Percentiles rank a stretch among this genome's conserved stretches.
These are phyloP conservation scores for Xylariaceae sp. DNA, from an alignment of 2,329 filamentous ascomycete genomes.

Conservation along the genomic window DNA sequence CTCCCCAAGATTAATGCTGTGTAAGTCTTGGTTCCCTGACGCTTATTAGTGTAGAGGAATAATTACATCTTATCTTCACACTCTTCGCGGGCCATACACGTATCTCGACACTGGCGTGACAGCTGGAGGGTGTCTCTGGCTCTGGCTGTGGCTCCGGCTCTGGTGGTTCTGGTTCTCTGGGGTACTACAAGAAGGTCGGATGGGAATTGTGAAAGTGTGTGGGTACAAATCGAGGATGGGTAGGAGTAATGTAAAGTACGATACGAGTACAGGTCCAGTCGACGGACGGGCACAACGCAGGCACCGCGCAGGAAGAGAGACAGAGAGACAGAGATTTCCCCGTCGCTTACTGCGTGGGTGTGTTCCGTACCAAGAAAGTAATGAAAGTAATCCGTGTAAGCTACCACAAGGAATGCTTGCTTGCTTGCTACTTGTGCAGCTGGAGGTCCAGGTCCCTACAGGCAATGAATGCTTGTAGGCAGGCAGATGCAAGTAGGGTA, in stretches of 20 bases:
- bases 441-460: too few species aligned
- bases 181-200: not conserved
- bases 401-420: too few species aligned
- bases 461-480: too few species aligned
- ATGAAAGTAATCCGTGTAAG: too few species aligned
- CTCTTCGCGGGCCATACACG: not conserved
- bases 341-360: too few species aligned
- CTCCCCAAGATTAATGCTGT: conserved; percentile 13
- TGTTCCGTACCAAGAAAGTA: too few species aligned
- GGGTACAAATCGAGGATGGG: not conserved
- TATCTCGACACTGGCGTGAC: conserved; percentile 2
- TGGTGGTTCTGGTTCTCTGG: not conserved
- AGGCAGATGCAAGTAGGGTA: too few species aligned
- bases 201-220: not conserved
- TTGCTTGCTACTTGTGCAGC: too few species aligned
- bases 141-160: not conserved
- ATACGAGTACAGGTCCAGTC: not conserved
- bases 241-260: not conserved
- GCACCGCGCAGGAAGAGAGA: too few species aligned
- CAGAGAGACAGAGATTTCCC: too few species aligned
- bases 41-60: not conserved
- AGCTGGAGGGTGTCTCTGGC: not conserved
- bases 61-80: not conserved
- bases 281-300: too few species aligned
- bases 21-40: conserved; percentile 10